Percentiles rank a stretch among this genome's conserved stretches.
Conservation (phyloP, 805 yeast genomes). For the Candida endomychidarum region DNA sequence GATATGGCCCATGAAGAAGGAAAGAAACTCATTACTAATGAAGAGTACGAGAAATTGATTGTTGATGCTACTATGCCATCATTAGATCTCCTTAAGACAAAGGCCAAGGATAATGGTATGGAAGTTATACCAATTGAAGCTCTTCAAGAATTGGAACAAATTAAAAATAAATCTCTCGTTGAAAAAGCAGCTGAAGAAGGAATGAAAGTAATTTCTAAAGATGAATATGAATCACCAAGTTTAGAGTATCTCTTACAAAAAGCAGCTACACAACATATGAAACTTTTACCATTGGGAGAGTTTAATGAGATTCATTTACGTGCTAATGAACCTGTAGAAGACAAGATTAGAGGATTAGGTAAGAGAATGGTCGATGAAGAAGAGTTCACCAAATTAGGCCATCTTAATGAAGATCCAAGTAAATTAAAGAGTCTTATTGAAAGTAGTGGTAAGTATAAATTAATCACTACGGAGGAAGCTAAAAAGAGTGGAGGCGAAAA, state of each 20-base stretch:
- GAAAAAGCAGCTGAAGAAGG: conserved; percentile 21
- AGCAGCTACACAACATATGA: conserved; percentile 13
- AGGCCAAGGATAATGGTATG: conserved; percentile 30
- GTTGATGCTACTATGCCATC: conserved; percentile 29
- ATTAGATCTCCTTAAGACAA: conserved; percentile 23
- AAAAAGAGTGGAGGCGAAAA: conserved; percentile 10
- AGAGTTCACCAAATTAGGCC: neutral
- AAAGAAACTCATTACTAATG: conserved; percentile 15
- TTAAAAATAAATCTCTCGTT: conserved; percentile 15
- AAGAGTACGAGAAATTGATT: conserved; percentile 32
- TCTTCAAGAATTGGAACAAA: conserved; percentile 14
- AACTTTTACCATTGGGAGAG: conserved; percentile 15
- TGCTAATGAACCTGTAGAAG: conserved; percentile 18
- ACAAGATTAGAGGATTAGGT: conserved; percentile 16
- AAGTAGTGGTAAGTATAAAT: conserved; percentile 1
- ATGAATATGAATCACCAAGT: conserved; percentile 20
- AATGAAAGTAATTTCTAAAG: conserved; percentile 16
- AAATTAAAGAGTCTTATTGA: conserved; percentile 4
- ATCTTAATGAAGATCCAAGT: conserved; percentile 1
- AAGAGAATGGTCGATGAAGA: conserved; percentile 11
- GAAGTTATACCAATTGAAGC: conserved; percentile 28
- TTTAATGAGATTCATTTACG: conserved; percentile 9
- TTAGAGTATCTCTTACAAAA: conserved; percentile 15
- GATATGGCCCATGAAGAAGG: conserved; percentile 24
- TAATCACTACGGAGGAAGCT: conserved; percentile 5